phyloP scores from a whole-genome alignment of 2,329 filamentous ascomycete genomes.

The Cercospora brassicicola region DNA sequence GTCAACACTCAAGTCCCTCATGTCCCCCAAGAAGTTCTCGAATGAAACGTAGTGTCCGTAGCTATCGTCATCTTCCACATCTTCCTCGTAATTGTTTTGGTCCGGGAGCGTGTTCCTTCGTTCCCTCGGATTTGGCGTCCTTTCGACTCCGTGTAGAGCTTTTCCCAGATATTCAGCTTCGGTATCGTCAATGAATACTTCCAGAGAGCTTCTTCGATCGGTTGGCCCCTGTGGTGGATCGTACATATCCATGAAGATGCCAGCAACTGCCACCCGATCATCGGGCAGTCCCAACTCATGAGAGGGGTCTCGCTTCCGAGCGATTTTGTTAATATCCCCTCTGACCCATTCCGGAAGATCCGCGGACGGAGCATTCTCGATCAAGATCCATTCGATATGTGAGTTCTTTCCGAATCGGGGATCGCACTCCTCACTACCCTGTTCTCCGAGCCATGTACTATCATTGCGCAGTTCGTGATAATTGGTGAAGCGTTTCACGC shows the following conservation, averaged over 20 bases:
- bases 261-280: not conserved
- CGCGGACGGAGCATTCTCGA: not conserved
- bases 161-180: not conserved
- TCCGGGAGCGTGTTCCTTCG: not conserved
- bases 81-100: not conserved
- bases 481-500: not conserved
- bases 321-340: not conserved
- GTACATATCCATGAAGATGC: not conserved
- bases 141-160: not conserved
- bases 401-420: not conserved
- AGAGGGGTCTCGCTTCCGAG: not conserved
- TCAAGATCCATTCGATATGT: not conserved
- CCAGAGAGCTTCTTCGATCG: not conserved
- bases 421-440: not conserved
- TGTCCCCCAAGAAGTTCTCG: not conserved
- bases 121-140: not conserved
- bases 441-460: not conserved
- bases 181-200: not conserved
- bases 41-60: not conserved
- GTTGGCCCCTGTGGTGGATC: not conserved
- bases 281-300: not conserved
- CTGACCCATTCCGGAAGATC: not conserved
- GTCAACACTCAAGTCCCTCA: not conserved
- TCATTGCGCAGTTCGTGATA: not conserved
- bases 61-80: not conserved